These are phyloP conservation scores for Fraxinus latifolia DNA, from an alignment of 305 asterid genomes.

Conservation along the genomic window DNA sequence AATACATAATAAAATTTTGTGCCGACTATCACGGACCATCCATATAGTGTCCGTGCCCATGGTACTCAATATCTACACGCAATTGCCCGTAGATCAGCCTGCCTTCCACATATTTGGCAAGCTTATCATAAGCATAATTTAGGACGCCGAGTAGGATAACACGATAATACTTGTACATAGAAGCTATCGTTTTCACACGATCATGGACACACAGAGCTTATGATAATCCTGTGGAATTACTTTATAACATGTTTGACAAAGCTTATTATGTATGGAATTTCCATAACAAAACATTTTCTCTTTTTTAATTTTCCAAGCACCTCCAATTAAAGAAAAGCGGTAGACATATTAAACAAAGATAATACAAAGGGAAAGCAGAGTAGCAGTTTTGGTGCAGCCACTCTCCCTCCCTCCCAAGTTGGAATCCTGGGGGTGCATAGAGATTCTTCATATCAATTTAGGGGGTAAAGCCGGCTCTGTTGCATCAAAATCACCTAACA, in stretches of 20 bases:
- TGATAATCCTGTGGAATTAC: neutral
- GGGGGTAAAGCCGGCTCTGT: neutral
- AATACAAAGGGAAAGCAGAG: neutral
- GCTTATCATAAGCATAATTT: neutral
- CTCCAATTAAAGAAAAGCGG: neutral
- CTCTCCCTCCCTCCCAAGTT: slow-evolving; percentile 14
- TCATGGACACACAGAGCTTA: neutral
- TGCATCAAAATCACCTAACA: slow-evolving; percentile 12
- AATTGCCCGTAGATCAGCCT: neutral
- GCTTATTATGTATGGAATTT: neutral
- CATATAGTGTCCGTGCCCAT: neutral
- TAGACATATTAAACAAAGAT: neutral
- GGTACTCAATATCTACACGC: neutral
- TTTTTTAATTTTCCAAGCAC: neutral
- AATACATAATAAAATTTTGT: neutral
- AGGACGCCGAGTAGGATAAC: neutral
- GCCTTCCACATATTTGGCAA: neutral
- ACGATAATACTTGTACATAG: neutral
- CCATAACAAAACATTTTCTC: neutral
- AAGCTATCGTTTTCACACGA: neutral
- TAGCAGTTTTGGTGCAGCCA: neutral
- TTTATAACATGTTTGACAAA: neutral
- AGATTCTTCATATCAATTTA: neutral
- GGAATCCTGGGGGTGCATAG: neutral
- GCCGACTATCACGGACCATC: neutral